Evolutionary conservation across 495 filamentous ascomycete genomes (phyloP).

Genomic region (Penicillium bialowiezense): DNA sequence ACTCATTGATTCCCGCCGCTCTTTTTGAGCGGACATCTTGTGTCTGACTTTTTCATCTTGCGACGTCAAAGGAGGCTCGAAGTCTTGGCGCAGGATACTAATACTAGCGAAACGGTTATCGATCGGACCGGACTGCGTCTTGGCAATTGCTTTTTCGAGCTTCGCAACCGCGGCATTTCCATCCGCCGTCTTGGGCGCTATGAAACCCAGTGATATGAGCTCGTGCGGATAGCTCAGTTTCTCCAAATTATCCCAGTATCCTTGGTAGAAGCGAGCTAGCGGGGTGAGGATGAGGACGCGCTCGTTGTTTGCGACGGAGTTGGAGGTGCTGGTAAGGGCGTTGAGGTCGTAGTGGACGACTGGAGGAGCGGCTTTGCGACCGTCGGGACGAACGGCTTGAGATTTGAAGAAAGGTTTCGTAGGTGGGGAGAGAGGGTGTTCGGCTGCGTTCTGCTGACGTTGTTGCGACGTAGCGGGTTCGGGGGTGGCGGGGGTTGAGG

Average conservation of each 20-base stretch:
- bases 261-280: slow-evolving; percentile 86
- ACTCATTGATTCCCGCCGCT: slow-evolving; percentile 83
- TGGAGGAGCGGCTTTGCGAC: slow-evolving; percentile 67
- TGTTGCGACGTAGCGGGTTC: slow-evolving; percentile 41
- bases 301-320: slow-evolving; percentile 75
- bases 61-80: slow-evolving; percentile 73
- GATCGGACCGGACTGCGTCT: slow-evolving; percentile 76
- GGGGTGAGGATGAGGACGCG: slow-evolving; percentile 90
- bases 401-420: slow-evolving; percentile 77
- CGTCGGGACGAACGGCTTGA: slow-evolving; percentile 51
- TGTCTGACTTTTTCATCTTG: slow-evolving; percentile 89
- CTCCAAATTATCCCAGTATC: slow-evolving; percentile 93
- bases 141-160: slow-evolving; percentile 78
- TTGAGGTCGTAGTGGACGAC: slow-evolving; percentile 94
- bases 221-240: slow-evolving; percentile 86
- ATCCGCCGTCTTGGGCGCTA: slow-evolving; percentile 85
- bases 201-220: slow-evolving; percentile 92
- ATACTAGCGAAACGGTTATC: slow-evolving; percentile 84
- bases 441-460: slow-evolving; percentile 58
- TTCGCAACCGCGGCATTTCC: slow-evolving; percentile 78
- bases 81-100: slow-evolving; percentile 93
- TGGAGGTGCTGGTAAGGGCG: slow-evolving; percentile 75
- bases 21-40: slow-evolving; percentile 84
- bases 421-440: slow-evolving; percentile 76
- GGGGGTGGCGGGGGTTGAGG: slow-evolving; percentile 34